These are phyloP conservation scores for Syncephalastrum monosporum DNA, from an alignment of 371 early-diverging fungal genomes.

Conservation along the genomic window DNA sequence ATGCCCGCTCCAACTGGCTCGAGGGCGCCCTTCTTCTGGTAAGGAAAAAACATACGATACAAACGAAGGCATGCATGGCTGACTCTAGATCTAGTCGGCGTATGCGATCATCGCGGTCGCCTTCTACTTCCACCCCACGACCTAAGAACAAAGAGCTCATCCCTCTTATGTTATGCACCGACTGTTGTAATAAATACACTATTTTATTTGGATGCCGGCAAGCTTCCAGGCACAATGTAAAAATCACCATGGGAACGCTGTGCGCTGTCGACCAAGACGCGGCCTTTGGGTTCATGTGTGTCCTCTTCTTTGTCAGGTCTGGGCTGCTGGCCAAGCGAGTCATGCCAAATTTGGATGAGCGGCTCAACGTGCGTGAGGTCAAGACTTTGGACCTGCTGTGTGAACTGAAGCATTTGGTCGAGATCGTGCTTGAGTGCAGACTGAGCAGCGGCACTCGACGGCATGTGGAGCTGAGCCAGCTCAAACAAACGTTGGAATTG, in stretches of 20 bases:
- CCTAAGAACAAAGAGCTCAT: not conserved
- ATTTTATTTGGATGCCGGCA: too few relatives aligned
- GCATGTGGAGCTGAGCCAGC: slow-evolving; percentile 29
- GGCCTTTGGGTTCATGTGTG: slow-evolving; percentile 12
- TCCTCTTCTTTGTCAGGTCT: slow-evolving; percentile 8
- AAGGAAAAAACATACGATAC: slow-evolving; percentile 7
- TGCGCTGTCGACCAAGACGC: slow-evolving; percentile 28
- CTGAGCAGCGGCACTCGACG: slow-evolving; percentile 9
- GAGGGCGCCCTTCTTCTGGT: slow-evolving; percentile 79
- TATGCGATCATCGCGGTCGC: slow-evolving; percentile 77
- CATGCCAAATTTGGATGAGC: slow-evolving; percentile 35
- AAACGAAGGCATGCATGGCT: not conserved
- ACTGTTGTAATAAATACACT: too few relatives aligned
- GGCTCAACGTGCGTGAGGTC: slow-evolving; percentile 23
- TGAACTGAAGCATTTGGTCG: slow-evolving; percentile 31
- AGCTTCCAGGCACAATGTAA: slow-evolving; percentile 20
- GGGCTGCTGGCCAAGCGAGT: slow-evolving; percentile 14
- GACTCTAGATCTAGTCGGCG: slow-evolving; percentile 25
- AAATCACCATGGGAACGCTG: slow-evolving; percentile 33
- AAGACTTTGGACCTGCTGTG: slow-evolving; percentile 23
- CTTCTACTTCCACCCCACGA: slow-evolving; percentile 60
- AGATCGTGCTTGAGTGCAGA: slow-evolving; percentile 27
- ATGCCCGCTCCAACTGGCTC: slow-evolving; percentile 79
- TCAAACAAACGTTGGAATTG: slow-evolving; percentile 32
- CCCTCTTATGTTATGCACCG: too few relatives aligned